A percentile compares a stretch with the other conserved stretches of the same genome.
phyloP scores from a whole-genome alignment of 164 flowering plant species.

The Sextonia rubra region DNA sequence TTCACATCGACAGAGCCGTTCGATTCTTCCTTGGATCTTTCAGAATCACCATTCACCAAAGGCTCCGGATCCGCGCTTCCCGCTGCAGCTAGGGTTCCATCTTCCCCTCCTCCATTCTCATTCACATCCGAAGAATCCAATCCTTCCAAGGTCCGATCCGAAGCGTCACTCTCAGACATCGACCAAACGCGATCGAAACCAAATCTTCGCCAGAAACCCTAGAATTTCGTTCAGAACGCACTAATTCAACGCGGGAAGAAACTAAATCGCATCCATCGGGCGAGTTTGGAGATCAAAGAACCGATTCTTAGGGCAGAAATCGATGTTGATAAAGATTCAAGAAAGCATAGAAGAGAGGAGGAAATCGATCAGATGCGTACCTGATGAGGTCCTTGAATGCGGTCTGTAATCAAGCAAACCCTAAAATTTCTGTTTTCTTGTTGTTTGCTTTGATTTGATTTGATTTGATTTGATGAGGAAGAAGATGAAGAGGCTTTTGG shows the following conservation, averaged over 20 bases:
- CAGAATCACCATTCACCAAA: conserved; percentile 2
- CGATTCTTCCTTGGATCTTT: conserved; percentile 15
- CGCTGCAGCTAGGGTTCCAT: not conserved
- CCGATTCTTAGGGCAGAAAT: not conserved
- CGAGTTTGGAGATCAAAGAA: not conserved
- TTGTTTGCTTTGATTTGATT: no score
- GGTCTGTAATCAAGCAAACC: no score
- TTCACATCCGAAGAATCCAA: not conserved
- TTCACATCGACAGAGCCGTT: conserved; percentile 6
- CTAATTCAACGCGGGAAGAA: not conserved
- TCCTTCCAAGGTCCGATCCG: not conserved
- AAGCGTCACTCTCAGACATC: not conserved
- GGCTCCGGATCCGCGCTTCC: conserved; percentile 7
- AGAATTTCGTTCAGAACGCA: not conserved
- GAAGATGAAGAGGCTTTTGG: no score
- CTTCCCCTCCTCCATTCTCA: not conserved
- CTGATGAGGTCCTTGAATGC: no score
- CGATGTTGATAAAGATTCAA: no score
- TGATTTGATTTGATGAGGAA: no score
- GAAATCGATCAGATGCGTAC: no score
- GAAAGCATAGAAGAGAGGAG: no score
- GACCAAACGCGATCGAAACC: not conserved
- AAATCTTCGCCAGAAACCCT: not conserved
- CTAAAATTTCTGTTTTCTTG: no score
- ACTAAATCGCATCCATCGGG: not conserved